Conservation (phyloP, 139 green algal genomes). For the Chlorella sorokiniana region DNA sequence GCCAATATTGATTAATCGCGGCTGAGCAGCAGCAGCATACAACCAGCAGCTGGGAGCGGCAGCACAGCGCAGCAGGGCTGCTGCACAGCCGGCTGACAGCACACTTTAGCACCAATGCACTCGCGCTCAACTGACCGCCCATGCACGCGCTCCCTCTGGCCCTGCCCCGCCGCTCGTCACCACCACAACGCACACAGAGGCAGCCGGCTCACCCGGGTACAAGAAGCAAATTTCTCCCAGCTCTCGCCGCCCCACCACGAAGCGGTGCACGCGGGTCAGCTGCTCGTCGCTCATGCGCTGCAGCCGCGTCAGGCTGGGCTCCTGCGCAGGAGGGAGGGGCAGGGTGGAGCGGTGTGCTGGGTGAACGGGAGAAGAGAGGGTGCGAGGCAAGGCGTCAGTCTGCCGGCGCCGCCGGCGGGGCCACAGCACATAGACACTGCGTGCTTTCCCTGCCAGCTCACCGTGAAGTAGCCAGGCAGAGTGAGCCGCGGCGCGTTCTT, state of each 20-base stretch:
- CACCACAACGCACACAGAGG: not conserved
- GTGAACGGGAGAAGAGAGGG: not conserved
- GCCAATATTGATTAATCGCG: too few relatives aligned
- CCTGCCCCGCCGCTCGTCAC: too few relatives aligned
- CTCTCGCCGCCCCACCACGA: slow-evolving; percentile 40
- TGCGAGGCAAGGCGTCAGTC: not conserved
- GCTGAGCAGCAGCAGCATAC: too few relatives aligned
- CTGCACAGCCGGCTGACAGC: too few relatives aligned
- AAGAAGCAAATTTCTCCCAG: slow-evolving; percentile 50
- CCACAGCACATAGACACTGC: not conserved
- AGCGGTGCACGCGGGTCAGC: slow-evolving; percentile 29
- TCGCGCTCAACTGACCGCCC: not conserved
- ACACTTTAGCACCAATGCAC: too few relatives aligned
- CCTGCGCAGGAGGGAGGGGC: not conserved
- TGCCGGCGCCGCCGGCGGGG: not conserved
- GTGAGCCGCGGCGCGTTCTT: slow-evolving; percentile 30
- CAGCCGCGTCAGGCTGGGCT: slow-evolving; percentile 19
- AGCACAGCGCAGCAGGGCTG: too few relatives aligned
- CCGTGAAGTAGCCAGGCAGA: slow-evolving; percentile 33
- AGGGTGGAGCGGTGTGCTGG: not conserved
- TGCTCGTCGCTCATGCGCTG: slow-evolving; percentile 27
- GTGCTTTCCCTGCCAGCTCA: not conserved
- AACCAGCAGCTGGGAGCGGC: too few relatives aligned
- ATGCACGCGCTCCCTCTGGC: not conserved
- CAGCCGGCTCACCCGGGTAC: slow-evolving; percentile 6